Conservation (phyloP, 805 yeast genomes). For the Lipomyces mesembrius region DNA sequence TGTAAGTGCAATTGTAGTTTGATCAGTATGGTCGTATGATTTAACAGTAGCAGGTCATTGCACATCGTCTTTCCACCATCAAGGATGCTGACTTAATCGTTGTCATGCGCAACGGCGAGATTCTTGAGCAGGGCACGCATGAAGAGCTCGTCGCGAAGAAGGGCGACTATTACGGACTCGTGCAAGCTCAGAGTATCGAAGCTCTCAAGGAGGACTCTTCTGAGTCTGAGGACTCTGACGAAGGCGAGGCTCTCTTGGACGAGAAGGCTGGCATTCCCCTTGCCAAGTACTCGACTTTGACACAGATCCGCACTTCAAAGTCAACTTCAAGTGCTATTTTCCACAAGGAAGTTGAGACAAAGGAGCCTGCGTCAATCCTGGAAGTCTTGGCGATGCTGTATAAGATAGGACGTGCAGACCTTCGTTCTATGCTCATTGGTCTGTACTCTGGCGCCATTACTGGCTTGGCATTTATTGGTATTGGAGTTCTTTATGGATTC, state of each 20-base stretch:
- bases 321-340: neutral
- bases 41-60: slow-evolving; percentile 61
- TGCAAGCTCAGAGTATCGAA: slow-evolving; percentile 46
- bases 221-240: slow-evolving; percentile 23
- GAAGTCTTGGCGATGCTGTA: slow-evolving; percentile 13
- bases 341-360: slow-evolving; percentile 12
- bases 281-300: slow-evolving; percentile 12
- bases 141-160: slow-evolving; percentile 43
- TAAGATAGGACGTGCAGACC: slow-evolving; percentile 19
- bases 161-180: slow-evolving; percentile 46
- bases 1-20: slow-evolving; percentile 41
- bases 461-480: slow-evolving; percentile 28
- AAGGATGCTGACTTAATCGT: slow-evolving; percentile 63
- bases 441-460: slow-evolving; percentile 29
- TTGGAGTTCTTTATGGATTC: slow-evolving; percentile 24
- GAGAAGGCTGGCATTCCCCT: slow-evolving; percentile 27
- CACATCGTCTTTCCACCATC: slow-evolving; percentile 88
- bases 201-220: slow-evolving; percentile 15
- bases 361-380: slow-evolving; percentile 15
- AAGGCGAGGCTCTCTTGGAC: slow-evolving; percentile 20
- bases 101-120: slow-evolving; percentile 57
- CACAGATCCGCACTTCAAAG: slow-evolving; percentile 21
- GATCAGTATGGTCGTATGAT: neutral
- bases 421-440: slow-evolving; percentile 18
- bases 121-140: slow-evolving; percentile 55